Conservation (phyloP, 805 yeast genomes). For the Candida parachauliodes region DNA sequence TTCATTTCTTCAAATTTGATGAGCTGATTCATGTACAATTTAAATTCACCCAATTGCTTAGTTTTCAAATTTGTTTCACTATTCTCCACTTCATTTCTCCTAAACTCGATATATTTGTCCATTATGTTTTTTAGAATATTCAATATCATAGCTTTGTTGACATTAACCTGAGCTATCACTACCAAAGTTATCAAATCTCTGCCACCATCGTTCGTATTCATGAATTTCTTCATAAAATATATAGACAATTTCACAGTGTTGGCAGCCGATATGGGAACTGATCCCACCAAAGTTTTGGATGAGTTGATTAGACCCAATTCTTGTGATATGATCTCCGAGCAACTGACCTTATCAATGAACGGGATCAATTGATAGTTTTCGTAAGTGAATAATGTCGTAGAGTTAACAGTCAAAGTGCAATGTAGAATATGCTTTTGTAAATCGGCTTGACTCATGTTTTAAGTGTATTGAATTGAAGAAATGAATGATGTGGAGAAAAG, state of each 20-base stretch:
- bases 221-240: constrained; percentile 47
- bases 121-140: constrained; percentile 48
- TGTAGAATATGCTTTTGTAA: constrained; percentile 32
- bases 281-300: constrained; percentile 39
- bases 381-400: constrained; percentile 57
- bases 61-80: constrained; percentile 11
- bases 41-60: constrained; percentile 46
- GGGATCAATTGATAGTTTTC: constrained; percentile 46
- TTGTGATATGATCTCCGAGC: constrained; percentile 51
- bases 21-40: constrained; percentile 52
- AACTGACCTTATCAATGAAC: constrained; percentile 40
- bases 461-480: constrained; percentile 1
- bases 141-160: constrained; percentile 44
- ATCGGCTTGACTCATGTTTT: constrained; percentile 8
- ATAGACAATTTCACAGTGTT: constrained; percentile 28
- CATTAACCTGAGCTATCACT: constrained; percentile 41
- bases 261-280: constrained; percentile 27
- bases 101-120: constrained; percentile 46
- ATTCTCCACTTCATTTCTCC: constrained; percentile 19
- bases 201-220: constrained; percentile 39
- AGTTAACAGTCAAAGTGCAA: constrained; percentile 49
- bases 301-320: constrained; percentile 55
- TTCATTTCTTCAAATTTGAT: constrained; percentile 52
- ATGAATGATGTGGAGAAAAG: constrained; percentile 3
- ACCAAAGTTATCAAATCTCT: constrained; percentile 52